Percentiles rank a stretch among this genome's conserved stretches.
phyloP scores from a whole-genome alignment of 2,329 filamentous ascomycete genomes.

The Zymoseptoria crescenta region DNA sequence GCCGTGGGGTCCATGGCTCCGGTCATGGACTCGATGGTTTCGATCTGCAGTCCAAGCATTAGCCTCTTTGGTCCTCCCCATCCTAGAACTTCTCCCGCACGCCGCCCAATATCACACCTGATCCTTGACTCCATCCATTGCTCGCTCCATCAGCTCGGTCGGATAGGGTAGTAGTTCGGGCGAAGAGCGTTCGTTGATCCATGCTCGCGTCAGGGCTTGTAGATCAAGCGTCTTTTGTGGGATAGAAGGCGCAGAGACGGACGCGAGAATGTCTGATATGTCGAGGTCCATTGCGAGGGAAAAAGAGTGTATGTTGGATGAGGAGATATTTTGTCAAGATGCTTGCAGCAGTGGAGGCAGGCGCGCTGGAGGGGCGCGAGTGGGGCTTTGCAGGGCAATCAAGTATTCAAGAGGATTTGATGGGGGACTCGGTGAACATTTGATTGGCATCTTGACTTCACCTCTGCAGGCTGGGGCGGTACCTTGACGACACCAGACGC shows the following conservation, averaged over 20 bases:
- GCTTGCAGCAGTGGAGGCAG: not conserved
- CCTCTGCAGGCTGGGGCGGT: not conserved
- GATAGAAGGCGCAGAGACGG: constrained; percentile 39
- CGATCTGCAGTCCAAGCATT: constrained; percentile 18
- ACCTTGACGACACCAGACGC: not conserved
- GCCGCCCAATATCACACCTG: constrained; percentile 11
- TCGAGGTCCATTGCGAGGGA: constrained; percentile 27
- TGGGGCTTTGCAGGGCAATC: no score
- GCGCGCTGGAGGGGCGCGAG: not conserved
- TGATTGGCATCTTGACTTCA: not conserved
- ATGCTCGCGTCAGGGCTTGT: constrained; percentile 80
- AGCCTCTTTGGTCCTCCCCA: not conserved
- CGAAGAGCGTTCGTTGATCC: constrained; percentile 84
- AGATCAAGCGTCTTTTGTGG: constrained; percentile 63
- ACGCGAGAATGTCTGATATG: constrained; percentile 47
- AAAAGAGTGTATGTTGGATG: not conserved
- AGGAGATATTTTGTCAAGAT: not conserved
- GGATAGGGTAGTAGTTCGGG: constrained; percentile 81
- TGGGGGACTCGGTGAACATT: not conserved
- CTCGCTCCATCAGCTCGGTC: constrained; percentile 69
- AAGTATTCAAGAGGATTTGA: no score
- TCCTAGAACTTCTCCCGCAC: not conserved
- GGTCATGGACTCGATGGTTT: constrained; percentile 51
- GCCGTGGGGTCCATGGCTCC: constrained; percentile 81
- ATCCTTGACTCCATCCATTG: constrained; percentile 51